These are phyloP conservation scores for Zea luxurians DNA, from an alignment of 176 grass and related monocot species.

Conservation along the genomic window DNA sequence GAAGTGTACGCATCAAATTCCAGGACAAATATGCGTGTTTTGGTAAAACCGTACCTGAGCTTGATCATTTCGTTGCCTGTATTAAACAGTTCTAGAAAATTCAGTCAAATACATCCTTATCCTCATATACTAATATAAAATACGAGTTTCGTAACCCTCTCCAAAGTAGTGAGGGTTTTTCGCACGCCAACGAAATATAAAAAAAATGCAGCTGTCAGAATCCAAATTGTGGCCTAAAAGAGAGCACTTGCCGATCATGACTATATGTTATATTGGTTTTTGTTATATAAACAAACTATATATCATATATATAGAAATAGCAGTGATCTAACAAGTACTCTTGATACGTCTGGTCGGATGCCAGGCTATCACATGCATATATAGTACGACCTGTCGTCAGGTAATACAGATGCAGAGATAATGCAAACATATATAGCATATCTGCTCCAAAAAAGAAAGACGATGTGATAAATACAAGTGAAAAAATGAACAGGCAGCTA, in stretches of 20 bases:
- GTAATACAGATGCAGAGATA: background rate
- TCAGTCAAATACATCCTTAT: background rate
- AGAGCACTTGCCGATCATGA: too few species aligned
- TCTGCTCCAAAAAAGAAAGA: background rate
- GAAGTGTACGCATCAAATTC: background rate
- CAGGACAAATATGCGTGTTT: background rate
- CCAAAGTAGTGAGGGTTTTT: too few species aligned
- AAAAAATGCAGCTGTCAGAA: too few species aligned
- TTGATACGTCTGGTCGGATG: background rate
- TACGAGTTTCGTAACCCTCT: too few species aligned
- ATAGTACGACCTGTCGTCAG: background rate
- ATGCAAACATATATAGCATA: background rate
- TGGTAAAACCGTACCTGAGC: background rate
- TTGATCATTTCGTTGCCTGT: background rate
- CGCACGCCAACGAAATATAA: too few species aligned
- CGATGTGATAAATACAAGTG: background rate
- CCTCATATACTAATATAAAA: too few species aligned
- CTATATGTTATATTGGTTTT: too few species aligned
- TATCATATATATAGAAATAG: too few species aligned
- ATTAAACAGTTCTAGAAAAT: background rate
- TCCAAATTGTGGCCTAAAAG: too few species aligned
- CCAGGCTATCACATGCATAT: background rate
- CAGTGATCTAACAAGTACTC: too few species aligned
- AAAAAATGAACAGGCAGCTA: background rate
- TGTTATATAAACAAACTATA: too few species aligned